Conservation (phyloP, 2,329 filamentous ascomycete genomes). For the Mycocentrospora acerina region DNA sequence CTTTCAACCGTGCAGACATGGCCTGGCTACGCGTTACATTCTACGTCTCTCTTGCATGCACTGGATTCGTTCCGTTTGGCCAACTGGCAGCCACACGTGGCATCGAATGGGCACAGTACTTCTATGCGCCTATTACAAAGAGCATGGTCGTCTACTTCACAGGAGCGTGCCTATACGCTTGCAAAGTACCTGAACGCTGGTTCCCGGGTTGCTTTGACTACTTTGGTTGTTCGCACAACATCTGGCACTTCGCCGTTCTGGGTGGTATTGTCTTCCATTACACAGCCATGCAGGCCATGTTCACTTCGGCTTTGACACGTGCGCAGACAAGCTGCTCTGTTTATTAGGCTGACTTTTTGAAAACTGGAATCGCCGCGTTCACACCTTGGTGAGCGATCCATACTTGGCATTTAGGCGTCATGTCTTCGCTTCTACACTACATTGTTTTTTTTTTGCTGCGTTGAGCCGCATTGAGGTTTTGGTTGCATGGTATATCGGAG, state of each 20-base stretch:
- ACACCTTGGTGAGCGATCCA: no score
- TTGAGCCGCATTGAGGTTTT: no score
- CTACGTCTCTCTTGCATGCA: constrained; percentile 82
- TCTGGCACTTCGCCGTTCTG: constrained; percentile 94
- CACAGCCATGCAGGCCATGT: constrained; percentile 92
- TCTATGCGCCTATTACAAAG: constrained; percentile 86
- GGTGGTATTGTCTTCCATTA: constrained; percentile 98
- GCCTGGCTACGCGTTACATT: constrained; percentile 90
- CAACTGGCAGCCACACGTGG: constrained; percentile 81
- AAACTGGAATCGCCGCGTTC: not conserved
- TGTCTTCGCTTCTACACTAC: no score
- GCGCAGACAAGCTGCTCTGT: constrained; percentile 38
- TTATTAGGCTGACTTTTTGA: constrained; percentile 15
- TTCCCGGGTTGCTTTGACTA: constrained; percentile 93
- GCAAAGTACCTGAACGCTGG: constrained; percentile 91
- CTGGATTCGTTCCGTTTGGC: constrained; percentile 83
- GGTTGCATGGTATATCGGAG: no score
- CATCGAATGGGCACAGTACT: constrained; percentile 76
- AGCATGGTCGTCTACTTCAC: constrained; percentile 81
- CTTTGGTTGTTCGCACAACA: constrained; percentile 90
- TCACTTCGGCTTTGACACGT: constrained; percentile 57
- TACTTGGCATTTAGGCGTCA: no score
- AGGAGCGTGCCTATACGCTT: constrained; percentile 86
- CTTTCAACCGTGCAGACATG: constrained; percentile 90
- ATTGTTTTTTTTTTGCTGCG: constrained; percentile 4